These are phyloP conservation scores for Westerdykella aurantiaca DNA, from an alignment of 2,329 filamentous ascomycete species.

Conservation along the genomic window DNA sequence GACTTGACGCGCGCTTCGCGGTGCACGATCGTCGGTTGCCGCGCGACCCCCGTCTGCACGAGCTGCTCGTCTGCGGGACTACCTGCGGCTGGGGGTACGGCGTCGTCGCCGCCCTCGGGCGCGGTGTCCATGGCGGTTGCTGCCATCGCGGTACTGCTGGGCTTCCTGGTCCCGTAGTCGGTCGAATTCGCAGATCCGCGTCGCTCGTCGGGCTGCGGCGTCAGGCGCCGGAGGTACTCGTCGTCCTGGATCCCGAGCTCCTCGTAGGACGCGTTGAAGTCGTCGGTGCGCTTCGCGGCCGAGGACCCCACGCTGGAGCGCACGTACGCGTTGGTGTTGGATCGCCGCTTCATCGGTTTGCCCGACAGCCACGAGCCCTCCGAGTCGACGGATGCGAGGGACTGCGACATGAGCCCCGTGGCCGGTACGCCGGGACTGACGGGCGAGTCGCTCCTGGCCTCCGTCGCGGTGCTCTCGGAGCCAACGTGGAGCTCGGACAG, in stretches of 20 bases:
- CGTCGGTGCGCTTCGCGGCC: constrained; percentile 43
- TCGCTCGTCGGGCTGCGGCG: constrained; percentile 43
- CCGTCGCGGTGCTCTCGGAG: constrained; percentile 15
- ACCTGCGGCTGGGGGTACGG: constrained; percentile 7
- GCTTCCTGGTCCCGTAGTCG: constrained; percentile 25
- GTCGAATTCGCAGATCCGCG: constrained; percentile 25
- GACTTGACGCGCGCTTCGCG: constrained; percentile 54
- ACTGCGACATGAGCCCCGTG: constrained; percentile 59
- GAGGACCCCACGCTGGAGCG: constrained; percentile 45
- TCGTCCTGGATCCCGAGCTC: constrained; percentile 63
- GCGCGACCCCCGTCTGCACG: constrained; percentile 49
- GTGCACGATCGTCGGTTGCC: constrained; percentile 61
- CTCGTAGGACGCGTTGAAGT: constrained; percentile 58
- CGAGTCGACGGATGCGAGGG: constrained; percentile 87
- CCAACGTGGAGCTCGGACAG: constrained; percentile 31
- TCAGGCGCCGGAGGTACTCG: constrained; percentile 62
- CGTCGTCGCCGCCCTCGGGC: constrained; percentile 39
- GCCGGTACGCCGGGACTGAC: constrained; percentile 29
- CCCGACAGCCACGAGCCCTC: constrained; percentile 95
- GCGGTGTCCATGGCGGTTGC: constrained; percentile 25
- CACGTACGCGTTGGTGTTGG: constrained; percentile 38
- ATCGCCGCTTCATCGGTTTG: constrained; percentile 50
- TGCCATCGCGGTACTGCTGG: constrained; percentile 45
- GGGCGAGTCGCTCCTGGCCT: constrained; percentile 40
- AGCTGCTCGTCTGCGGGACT: constrained; percentile 34